Conservation (phyloP, 129 eudicot species). For the Escallonia herrerae region DNA sequence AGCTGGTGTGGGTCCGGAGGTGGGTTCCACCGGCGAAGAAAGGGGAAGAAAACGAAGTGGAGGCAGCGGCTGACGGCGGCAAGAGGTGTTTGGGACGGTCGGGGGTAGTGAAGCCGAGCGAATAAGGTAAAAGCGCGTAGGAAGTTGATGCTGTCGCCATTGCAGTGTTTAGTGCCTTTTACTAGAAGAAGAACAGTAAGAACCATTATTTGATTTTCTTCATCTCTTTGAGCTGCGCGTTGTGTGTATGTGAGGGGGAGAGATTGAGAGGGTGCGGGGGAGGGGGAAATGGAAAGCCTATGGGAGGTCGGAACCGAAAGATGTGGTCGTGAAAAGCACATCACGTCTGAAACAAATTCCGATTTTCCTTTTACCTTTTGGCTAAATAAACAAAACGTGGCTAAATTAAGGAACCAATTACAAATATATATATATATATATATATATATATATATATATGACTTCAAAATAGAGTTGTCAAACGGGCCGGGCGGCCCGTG, state of each 20-base stretch:
- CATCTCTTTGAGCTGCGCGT: no score
- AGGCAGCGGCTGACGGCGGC: not conserved
- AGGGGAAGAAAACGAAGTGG: conserved; percentile 33
- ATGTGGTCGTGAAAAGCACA: conserved; percentile 17
- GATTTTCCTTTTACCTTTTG: not conserved
- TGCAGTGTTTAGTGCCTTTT: not conserved
- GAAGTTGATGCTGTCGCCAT: conserved; percentile 33
- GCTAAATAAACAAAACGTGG: not conserved
- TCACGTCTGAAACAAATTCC: conserved; percentile 8
- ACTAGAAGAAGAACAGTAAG: not conserved
- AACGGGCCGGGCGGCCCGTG: no score
- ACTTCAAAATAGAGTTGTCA: no score
- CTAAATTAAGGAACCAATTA: no score
- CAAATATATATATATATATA: no score
- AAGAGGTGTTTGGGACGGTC: conserved; percentile 24
- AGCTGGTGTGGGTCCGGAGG: conserved; percentile 21
- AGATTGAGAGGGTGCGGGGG: conserved; percentile 9
- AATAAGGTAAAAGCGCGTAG: conserved; percentile 30
- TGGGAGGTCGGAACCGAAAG: conserved; percentile 6
- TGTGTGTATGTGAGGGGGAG: conserved; percentile 2
- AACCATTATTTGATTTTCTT: conserved; percentile 8
- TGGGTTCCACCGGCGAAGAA: conserved; percentile 47
- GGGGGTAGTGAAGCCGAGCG: conserved; percentile 23
- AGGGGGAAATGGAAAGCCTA: not conserved
- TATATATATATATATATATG: no score